These are phyloP conservation scores for Theileria orientalis DNA, from an alignment of 169 alveolate genomes.

Conservation along the genomic window DNA sequence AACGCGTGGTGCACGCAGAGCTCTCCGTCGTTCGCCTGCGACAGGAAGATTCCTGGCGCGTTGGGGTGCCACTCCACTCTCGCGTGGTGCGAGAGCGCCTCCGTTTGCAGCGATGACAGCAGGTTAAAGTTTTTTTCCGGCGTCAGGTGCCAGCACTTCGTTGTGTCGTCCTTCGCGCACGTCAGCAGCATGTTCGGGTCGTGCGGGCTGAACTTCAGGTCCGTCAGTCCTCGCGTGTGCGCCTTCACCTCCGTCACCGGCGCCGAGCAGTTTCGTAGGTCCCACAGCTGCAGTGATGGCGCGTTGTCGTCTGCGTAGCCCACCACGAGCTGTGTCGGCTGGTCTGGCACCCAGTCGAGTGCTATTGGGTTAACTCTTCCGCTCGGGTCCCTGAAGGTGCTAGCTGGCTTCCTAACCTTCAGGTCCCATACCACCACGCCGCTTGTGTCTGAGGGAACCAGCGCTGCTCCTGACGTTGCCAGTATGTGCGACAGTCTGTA, in stretches of 20 bases:
- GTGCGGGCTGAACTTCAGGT: constrained; percentile 71
- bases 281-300: constrained; percentile 85
- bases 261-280: constrained; percentile 76
- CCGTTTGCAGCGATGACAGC: constrained; percentile 50
- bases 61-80: constrained; percentile 61
- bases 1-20: constrained; percentile 34
- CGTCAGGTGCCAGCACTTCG: constrained; percentile 76
- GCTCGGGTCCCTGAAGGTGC: constrained; percentile 80
- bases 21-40: constrained; percentile 55
- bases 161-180: constrained; percentile 75
- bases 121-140: constrained; percentile 38
- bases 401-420: constrained; percentile 79
- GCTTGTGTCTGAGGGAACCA: constrained; percentile 73
- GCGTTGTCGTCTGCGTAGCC: constrained; percentile 82
- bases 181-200: constrained; percentile 78
- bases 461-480: constrained; percentile 69
- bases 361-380: constrained; percentile 79
- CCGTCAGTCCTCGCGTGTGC: constrained; percentile 78
- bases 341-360: constrained; percentile 81
- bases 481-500: constrained; percentile 78
- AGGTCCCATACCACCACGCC: constrained; percentile 82
- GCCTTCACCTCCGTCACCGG: constrained; percentile 79
- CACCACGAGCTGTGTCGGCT: constrained; percentile 79
- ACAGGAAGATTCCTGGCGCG: constrained; percentile 57
- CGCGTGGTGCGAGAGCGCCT: constrained; percentile 55